Percentiles rank a stretch among this genome's conserved stretches.
These are phyloP conservation scores for Vigna trinervia DNA, from an alignment of 306 rosid genomes.

Conservation along the genomic window DNA sequence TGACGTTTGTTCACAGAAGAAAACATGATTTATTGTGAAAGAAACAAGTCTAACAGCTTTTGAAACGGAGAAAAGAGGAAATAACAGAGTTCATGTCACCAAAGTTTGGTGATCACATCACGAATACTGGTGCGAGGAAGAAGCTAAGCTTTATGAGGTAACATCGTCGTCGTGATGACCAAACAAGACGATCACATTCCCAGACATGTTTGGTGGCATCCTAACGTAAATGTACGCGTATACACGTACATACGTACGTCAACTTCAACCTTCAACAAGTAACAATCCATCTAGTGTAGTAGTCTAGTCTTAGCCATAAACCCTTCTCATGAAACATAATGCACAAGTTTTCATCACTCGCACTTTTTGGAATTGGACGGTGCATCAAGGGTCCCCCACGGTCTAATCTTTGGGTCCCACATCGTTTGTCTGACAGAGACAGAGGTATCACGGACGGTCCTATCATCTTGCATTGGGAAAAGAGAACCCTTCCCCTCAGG, in stretches of 20 bases:
- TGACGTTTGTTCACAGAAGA: not conserved
- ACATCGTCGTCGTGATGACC: constrained; percentile 43
- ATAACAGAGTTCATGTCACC: not conserved
- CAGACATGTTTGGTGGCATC: constrained; percentile 39
- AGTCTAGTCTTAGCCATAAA: constrained; percentile 10
- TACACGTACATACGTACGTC: constrained; percentile 8
- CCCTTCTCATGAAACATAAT: constrained; percentile 33
- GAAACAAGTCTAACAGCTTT: constrained; percentile 34
- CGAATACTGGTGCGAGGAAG: constrained; percentile 30
- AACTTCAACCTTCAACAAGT: not conserved
- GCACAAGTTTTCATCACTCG: constrained; percentile 6
- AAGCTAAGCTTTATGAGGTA: constrained; percentile 40
- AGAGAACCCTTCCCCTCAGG: constrained; percentile 39
- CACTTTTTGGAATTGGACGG: constrained; percentile 51
- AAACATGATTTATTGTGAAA: constrained; percentile 35
- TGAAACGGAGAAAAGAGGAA: not conserved
- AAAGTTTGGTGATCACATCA: constrained; percentile 15
- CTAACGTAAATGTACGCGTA: constrained; percentile 32
- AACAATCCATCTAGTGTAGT: not conserved
- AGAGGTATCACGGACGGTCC: constrained; percentile 91
- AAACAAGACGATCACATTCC: constrained; percentile 34
- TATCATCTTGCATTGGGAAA: constrained; percentile 63
- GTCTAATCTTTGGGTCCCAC: constrained; percentile 52
- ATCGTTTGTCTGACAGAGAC: constrained; percentile 39
- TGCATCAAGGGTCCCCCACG: constrained; percentile 43